Conservation (phyloP, 148 eudicot genomes). For the Linanthus parryae region DNA sequence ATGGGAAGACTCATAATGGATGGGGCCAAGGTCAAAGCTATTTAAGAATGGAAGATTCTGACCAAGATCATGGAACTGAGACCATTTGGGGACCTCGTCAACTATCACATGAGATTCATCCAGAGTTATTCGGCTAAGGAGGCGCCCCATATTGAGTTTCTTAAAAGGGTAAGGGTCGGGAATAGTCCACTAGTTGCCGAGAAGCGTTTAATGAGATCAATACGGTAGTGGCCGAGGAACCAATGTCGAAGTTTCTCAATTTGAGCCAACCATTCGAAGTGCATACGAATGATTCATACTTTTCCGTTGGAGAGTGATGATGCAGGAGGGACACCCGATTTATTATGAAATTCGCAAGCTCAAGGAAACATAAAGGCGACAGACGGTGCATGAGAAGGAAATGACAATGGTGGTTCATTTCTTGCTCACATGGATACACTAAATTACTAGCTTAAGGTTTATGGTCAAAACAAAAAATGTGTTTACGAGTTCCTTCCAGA, state of each 20-base stretch:
- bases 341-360: neutral
- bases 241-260: neutral
- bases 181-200: neutral
- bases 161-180: neutral
- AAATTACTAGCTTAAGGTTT: neutral
- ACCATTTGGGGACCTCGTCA: neutral
- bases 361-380: neutral
- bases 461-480: neutral
- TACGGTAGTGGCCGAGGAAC: neutral
- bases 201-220: neutral
- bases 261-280: neutral
- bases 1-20: neutral
- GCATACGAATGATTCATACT: neutral
- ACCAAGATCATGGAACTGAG: neutral
- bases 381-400: neutral
- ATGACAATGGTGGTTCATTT: neutral
- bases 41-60: neutral
- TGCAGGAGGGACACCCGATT: neutral
- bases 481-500: neutral
- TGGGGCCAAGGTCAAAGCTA: neutral
- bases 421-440: neutral
- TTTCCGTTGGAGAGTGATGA: neutral
- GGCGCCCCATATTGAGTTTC: neutral
- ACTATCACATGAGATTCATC: neutral
- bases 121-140: neutral